These are phyloP conservation scores for Cercospora canescens DNA, from an alignment of 2,329 filamentous ascomycete species.

Conservation along the genomic window DNA sequence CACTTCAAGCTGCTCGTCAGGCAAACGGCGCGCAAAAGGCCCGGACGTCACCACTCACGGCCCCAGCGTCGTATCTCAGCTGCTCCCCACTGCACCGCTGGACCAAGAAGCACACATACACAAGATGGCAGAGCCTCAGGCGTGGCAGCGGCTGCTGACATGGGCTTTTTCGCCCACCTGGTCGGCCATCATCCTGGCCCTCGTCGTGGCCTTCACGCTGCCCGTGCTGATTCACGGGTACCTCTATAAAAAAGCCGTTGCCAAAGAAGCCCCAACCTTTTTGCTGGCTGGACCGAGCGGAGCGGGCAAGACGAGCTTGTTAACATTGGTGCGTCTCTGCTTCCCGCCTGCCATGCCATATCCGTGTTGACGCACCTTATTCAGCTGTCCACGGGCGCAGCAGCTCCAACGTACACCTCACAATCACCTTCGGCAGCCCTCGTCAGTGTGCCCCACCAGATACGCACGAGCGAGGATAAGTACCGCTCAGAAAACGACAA, in stretches of 20 bases:
- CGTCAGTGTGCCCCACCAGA: slow-evolving; percentile 55
- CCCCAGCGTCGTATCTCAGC: background rate
- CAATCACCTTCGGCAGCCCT: slow-evolving; percentile 60
- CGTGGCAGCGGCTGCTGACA: slow-evolving; percentile 42
- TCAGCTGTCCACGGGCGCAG: slow-evolving; percentile 57
- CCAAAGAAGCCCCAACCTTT: slow-evolving; percentile 65
- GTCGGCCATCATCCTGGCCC: slow-evolving; percentile 63
- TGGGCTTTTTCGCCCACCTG: slow-evolving; percentile 47
- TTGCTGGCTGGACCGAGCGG: slow-evolving; percentile 79
- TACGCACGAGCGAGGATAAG: slow-evolving; percentile 57
- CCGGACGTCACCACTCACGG: background rate
- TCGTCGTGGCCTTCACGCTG: slow-evolving; percentile 68
- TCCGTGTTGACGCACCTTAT: background rate
- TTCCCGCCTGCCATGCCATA: background rate
- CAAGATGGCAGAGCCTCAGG: slow-evolving; percentile 9
- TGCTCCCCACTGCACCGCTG: background rate
- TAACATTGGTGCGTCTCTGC: slow-evolving; percentile 64
- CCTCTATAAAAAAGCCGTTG: slow-evolving; percentile 67
- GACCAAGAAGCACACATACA: background rate
- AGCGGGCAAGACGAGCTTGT: slow-evolving; percentile 82
- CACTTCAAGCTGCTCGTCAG: background rate
- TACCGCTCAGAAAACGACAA: slow-evolving; percentile 68
- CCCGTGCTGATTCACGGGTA: slow-evolving; percentile 77
- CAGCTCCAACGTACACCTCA: slow-evolving; percentile 60
- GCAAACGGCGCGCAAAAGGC: background rate